Base-by-base conservation (phyloP, 768 basidiomycete species). In the Rhodosporidiobolus sp. region DNA sequence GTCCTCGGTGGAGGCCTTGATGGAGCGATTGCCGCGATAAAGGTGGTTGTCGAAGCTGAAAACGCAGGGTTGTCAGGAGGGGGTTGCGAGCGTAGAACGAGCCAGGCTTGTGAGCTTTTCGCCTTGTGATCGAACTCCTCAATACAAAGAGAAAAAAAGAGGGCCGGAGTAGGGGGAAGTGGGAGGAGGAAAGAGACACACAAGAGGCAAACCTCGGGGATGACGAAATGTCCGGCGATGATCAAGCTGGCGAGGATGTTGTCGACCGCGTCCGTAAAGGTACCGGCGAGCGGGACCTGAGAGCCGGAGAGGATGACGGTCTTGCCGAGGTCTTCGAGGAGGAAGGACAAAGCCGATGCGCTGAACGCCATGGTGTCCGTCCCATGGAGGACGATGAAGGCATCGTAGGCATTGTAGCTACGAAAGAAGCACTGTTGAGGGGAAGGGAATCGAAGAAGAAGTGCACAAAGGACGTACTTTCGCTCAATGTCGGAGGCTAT, bases 401-500 rank as follows among this genome's bases (percentile, higher is more conserved):
- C 92, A 77, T 97, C 94, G 79, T 92, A 97, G 22, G 79, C 46
- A 12, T 85, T 80, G 78, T 96, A 96, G 79, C 16, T 30, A 16
- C 34, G 5, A 28, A 28, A n/a, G 43, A 11, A 46, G 16, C 28
- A 43, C 28, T 22, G 56, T 43, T 20, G 19, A 16, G 24, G 19
- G 5, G 17, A 48, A 48, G 17, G 46, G 46, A 22, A 17, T 8
- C 8, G 46, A 48, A 17, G 19, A 28, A 35, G 19, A 43, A 43
- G 35, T 16, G 22, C 4, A 19, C 35, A 10, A 58, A 58, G n/a
- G n/a, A 43, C 30, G 17, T 16, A 56, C 58, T 96, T 96, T 63
- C 93, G 87, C 78, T 95, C 92, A 76, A 97, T 92, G 78, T 97
- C 94, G 1, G 88, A 88, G 0, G 92, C 90, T 46, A 97, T 88